phyloP scores from a whole-genome alignment of 495 filamentous ascomycete species.

The Hypoxylon lenormandii region DNA sequence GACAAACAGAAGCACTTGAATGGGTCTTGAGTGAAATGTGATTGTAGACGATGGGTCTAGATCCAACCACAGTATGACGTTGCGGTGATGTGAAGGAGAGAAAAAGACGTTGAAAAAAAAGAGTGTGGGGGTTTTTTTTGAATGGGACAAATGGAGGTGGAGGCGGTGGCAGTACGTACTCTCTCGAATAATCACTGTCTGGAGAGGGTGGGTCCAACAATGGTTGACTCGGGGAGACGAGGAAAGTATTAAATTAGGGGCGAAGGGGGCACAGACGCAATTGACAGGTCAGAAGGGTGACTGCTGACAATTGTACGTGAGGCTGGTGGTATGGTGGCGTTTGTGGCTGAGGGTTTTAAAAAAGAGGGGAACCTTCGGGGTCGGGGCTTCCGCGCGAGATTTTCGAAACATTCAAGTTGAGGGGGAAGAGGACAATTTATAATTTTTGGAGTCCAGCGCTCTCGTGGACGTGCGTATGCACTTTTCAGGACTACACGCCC shows the following conservation, averaged over 20 bases:
- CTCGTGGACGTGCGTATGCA: slow-evolving; percentile 47
- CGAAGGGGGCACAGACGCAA: slow-evolving; percentile 44
- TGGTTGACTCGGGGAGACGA: slow-evolving; percentile 33
- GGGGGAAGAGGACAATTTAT: slow-evolving; percentile 63
- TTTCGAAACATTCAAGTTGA: slow-evolving; percentile 58
- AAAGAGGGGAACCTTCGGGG: slow-evolving; percentile 60
- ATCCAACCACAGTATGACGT: slow-evolving; percentile 17
- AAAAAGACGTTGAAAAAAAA: slow-evolving; percentile 44
- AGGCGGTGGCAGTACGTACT: slow-evolving; percentile 39
- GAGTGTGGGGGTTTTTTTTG: slow-evolving; percentile 17
- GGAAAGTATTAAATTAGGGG: slow-evolving; percentile 32
- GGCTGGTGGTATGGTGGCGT: slow-evolving; percentile 43
- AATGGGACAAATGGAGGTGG: background rate
- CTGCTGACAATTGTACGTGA: slow-evolving; percentile 52
- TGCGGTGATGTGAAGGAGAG: slow-evolving; percentile 37
- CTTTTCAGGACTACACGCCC: slow-evolving; percentile 47
- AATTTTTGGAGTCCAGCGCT: slow-evolving; percentile 56
- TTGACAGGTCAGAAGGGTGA: slow-evolving; percentile 48
- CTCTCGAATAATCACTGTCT: slow-evolving; percentile 37
- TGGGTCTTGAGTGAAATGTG: slow-evolving; percentile 26
- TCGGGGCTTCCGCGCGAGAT: slow-evolving; percentile 63
- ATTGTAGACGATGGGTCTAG: slow-evolving; percentile 3
- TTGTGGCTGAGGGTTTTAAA: slow-evolving; percentile 51
- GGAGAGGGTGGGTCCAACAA: slow-evolving; percentile 33
- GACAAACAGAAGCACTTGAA: slow-evolving; percentile 27